Base-by-base conservation (phyloP, 148 eudicot genomes). In the Nyssa sinensis region DNA sequence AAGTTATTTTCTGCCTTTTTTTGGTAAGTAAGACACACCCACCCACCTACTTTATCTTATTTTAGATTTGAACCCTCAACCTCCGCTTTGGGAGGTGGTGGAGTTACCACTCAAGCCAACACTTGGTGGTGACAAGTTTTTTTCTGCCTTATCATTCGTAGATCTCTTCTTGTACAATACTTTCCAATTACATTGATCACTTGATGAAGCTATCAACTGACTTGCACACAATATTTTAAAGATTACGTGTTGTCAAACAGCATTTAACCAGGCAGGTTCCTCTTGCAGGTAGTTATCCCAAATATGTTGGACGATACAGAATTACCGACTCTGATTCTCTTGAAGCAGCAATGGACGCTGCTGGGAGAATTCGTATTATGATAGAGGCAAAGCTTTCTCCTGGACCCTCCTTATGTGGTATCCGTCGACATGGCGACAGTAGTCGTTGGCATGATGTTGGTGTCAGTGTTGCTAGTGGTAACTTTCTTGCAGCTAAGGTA, bases 401-500 rank as follows among this genome's bases (percentile, higher is more conserved):
- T 58, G 97, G 99, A 65, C 97, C 99, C 34, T 90, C 96, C 58
- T 78, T 92, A 62, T 87, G 91, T 75, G 88, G 88, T 78, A 85
- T 90, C 14, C 94, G 93, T 53, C 90, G 97, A 75, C 97, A 95
- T 68, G 99, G 97, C 31, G 94, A 90, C 29, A 95, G 90, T 58
- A 86, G 96, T 64, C 87, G 93, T 49, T 90, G 80, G 92, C 89
- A 92, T 81, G 91, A 89, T 81, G 88, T 88, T 79, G 94, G 99
- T 74, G 99, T 93, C 53, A 88, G 90, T 77, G 99, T 95, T 81
- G 97, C 93, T 67, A 90, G 96, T 78, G 99, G 99, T 62, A 95
- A 95, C 84, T 95, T 92, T 79, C 88, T 92, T 49, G 97, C 94
- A 31, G 97, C 99, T 17, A 92, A 95, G 92, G 99, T 95, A 78